phyloP scores from a whole-genome alignment of 441 rosid species.

The Croton laevigatus region DNA sequence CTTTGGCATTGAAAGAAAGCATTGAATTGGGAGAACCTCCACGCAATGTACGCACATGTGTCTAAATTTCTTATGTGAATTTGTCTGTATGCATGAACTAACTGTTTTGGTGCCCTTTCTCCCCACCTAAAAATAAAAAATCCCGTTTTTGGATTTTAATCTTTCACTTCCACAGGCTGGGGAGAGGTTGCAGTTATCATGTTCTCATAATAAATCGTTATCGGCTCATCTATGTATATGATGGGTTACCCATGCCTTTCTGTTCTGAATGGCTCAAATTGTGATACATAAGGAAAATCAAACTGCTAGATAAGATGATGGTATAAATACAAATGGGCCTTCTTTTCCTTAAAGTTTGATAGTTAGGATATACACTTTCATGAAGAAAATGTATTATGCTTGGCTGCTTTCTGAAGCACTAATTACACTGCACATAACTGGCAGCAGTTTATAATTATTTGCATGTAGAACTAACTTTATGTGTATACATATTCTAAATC shows the following conservation, averaged over 20 bases:
- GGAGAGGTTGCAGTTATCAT: slow-evolving; percentile 7
- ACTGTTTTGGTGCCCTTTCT: background rate
- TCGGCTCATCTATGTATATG: background rate
- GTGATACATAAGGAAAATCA: background rate
- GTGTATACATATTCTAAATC: background rate
- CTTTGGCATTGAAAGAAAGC: slow-evolving; percentile 66
- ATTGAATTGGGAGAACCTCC: slow-evolving; percentile 64
- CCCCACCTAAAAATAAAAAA: background rate
- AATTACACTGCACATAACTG: background rate
- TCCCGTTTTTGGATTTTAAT: background rate
- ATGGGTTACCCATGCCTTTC: background rate
- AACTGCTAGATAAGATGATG: background rate
- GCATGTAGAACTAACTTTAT: background rate
- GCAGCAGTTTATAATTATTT: background rate
- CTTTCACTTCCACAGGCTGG: background rate
- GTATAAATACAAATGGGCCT: background rate
- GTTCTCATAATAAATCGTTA: background rate
- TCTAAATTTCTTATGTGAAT: slow-evolving; percentile 30
- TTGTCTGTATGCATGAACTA: slow-evolving; percentile 10
- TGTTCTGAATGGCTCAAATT: background rate
- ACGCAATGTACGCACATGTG: slow-evolving; percentile 34
- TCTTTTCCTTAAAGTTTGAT: background rate
- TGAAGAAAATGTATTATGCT: background rate
- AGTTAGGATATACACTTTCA: background rate
- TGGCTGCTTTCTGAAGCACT: background rate